Evolutionary conservation across 1,284 basidiomycete genomes (phyloP), one percentile per base, ranked within the genome.

Genomic region (Somion occarium): DNA sequence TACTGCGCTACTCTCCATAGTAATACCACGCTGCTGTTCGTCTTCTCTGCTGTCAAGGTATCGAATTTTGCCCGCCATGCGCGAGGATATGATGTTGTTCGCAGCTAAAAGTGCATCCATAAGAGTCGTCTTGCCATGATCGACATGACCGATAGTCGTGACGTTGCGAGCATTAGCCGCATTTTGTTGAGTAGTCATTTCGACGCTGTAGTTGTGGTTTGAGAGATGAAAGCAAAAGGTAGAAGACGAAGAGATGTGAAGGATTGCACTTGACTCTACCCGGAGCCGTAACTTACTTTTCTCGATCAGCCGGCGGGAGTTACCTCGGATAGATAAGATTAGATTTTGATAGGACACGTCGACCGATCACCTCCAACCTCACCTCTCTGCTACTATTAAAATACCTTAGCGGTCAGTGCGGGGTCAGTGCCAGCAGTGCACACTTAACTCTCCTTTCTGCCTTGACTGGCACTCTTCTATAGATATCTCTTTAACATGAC

Each of bases 1-100:
- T 2, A 94, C 91, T 1, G 97, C 94, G 65, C 92, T 95, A 57
- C 90, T 92, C 70, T 99, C 95, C 96, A 99, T 99, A 0, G 97
- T 99, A 58, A 99, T 99, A 1, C 97, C 97, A 46, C 97, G 76
- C 70, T 98, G 88, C 66, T 99, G 96, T 67, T 99, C 97, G 63
- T 99, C 97, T 66, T 97, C 94, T 58, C 97, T 78, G 53, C 90
- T 93, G 68, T 99, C 97, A 45, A 99, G 76, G 68, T 97, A 99
- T 51, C 97, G 79, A 66, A 99, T 85, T 69, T 98, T 98, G 20
- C 97, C 97, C 0, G 95, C 97, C 84, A 98, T 90, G 43, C 92
- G 76, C 3, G 87, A 73, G 0, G 95, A 98, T 63, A 99, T 98
- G 67, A 99, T 98, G 63, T 94, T 96, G 73, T 99, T 99, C 25